Evolutionary conservation across 306 rosid genomes (phyloP), one percentile per base, ranked within the genome.

Genomic region (Vigna trinervia): DNA sequence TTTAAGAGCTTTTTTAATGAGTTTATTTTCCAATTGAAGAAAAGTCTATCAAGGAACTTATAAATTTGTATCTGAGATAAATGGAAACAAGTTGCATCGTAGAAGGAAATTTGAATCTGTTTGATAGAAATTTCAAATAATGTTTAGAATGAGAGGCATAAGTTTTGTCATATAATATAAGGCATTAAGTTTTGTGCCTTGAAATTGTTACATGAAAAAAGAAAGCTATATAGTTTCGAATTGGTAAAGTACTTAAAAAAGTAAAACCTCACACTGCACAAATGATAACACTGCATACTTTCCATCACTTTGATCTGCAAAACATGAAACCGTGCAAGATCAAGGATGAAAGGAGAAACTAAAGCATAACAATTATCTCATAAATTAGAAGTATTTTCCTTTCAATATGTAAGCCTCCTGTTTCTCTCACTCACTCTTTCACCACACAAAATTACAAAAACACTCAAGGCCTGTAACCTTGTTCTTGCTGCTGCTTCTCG

Each of bases 401-500:
- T 58, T 78, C 48, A 58, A 28, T 57, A 59, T 76, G 64, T 62
- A 75, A 73, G 56, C 77, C 53, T 7, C 12, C 19, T 58, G 36
- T 77, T 3, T 74, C 41, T 61, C 75, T 61, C 76, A 54, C 65
- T 48, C 38, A 66, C 36, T 59, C 26, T 54, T 54, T 28, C 12
- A 60, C 5, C 36, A 47, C 2, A 66, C 6, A 45, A 45, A n/a
- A 5, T 36, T 7, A 64, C 0, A 43, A 15, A 8, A 58, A 51
- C 19, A 59, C 63, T 85, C 76, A 85, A 30, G 97, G 97, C 9
- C 41, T 78, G 71, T 86, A 86, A 23, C 81, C 84, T 80, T 88
- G 86, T 51, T 78, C 80, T 85, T 74, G 83, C 71, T 87, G 87
- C 82, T 87, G 87, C 83, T 75, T 92, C 59, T 90, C 92, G 57